A percentile compares a stretch with the other conserved stretches of the same genome.
Conservation (phyloP, 1,284 basidiomycete species). For the Cryptococcus neoformans region DNA sequence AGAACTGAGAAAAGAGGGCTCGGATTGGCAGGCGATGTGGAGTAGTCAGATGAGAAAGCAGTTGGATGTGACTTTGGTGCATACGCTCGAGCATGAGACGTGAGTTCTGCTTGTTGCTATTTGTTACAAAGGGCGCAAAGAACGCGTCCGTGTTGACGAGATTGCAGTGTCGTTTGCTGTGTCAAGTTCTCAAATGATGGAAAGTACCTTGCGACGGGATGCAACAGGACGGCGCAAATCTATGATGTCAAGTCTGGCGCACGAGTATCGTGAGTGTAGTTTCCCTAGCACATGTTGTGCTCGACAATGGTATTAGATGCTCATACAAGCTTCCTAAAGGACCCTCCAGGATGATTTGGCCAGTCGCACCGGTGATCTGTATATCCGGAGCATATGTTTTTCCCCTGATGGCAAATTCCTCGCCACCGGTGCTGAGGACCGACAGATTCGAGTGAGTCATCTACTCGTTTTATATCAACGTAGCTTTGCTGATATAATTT, state of each 20-base stretch:
- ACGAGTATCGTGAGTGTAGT: constrained; percentile 64
- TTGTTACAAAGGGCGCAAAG: neutral
- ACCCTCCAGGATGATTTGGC: constrained; percentile 66
- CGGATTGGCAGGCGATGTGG: constrained; percentile 94
- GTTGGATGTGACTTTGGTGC: constrained; percentile 82
- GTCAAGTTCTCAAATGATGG: constrained; percentile 88
- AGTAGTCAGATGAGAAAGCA: constrained; percentile 77
- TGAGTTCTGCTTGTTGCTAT: constrained; percentile 48
- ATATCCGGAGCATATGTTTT: constrained; percentile 81
- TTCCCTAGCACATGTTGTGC: neutral
- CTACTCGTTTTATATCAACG: neutral
- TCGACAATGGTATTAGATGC: neutral
- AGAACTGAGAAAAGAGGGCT: constrained; percentile 70
- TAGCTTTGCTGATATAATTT: neutral
- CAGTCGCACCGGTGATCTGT: constrained; percentile 66
- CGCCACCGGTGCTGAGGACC: constrained; percentile 80
- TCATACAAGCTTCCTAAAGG: constrained; percentile 45
- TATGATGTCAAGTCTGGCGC: constrained; percentile 81
- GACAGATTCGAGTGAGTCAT: constrained; percentile 67
- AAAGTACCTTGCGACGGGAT: constrained; percentile 83
- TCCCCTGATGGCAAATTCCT: constrained; percentile 75
- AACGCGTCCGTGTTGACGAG: no score
- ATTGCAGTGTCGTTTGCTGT: constrained; percentile 79
- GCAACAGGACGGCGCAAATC: constrained; percentile 85
- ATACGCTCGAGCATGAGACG: constrained; percentile 92